Base-by-base conservation (phyloP, 169 alveolate species). In the Eimeria sp. region DNA sequence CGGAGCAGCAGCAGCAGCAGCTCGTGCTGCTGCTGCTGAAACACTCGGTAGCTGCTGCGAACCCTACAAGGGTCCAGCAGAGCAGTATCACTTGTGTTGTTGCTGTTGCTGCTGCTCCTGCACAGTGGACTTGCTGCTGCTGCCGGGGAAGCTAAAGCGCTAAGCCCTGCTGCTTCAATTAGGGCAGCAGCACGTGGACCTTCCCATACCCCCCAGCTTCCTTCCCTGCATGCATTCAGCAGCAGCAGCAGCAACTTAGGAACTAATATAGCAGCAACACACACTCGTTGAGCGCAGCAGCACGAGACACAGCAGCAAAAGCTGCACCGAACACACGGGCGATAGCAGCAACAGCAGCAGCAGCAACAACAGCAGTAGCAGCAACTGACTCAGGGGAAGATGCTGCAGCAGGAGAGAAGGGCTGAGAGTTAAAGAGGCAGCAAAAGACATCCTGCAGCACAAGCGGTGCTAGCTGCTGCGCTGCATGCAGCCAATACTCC, bases 1-100 rank as follows among this genome's bases (percentile, higher is more conserved):
- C 89, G 89, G 72, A 80, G 89, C 72, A 80, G 70, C 72, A 80
- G 89, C 65, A 80, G 89, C 89, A 80, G 89, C 89, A 80, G 70
- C 70, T 80, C 89, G 45, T 80, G 89, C 43, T 80, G 89, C 89
- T 80, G 89, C 89, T 80, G 89, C 89, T 80, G 89, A 51, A 80
- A 80, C 45, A 5, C 89, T 51, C 47, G 22, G 27, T 80, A 80
- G 89, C 89, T 80, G 89, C 89, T 80, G 89, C 89, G 89, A 47
- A 80, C 11, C 89, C 89, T 80, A 51, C 89, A 45, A 49, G 70
- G 89, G 49, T 80, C 89, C 47, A 80, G 89, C 70, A 80, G 89
- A 5, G 72, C 7, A 11, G 25, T 72, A 7, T 45, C 25, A 61
- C 47, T 25, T 22, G 18, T 49, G 89, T 47, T 49, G 89, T n/a